Evolutionary conservation across 2,329 filamentous ascomycete species (phyloP), one percentile per base, ranked within the genome.

Genomic region (Akanthomyces lecanii): DNA sequence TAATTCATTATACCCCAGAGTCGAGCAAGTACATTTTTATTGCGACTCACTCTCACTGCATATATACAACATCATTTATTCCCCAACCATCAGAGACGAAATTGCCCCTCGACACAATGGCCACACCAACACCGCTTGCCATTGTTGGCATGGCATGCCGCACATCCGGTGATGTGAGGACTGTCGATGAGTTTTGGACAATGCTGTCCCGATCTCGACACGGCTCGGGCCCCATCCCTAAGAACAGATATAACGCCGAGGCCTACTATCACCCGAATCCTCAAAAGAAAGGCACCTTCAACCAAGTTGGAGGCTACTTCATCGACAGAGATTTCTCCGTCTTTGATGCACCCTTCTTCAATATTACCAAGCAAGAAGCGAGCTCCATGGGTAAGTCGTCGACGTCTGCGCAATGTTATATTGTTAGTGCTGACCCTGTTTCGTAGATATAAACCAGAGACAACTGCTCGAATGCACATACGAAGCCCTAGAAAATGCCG

Each of bases 271-370:
- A 81, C 56, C 76, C 79, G 0, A 78, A 79, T 63, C 73, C 76
- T 0, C 76, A 75, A 45, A 78, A 78, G 65, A 76, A 72, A 28
- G 78, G 78, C 6, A 71, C 72, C 55, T 72, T 74, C 64, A 79
- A 77, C 57, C 68, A 73, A 1, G 67, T 66, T 25, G 71, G 73
- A 4, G 74, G 73, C 1, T 77, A 78, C 67, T 81, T 81, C 57
- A 71, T 84, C 64, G 75, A 78, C 52, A 74, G 75, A 23, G 80
- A 83, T 62, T 71, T 80, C 30, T 72, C 75, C 8, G 72, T 73
- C 3, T 83, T 84, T 62, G 81, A 84, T 57, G 81, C 81, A 0
- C 78, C 79, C 0, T 84, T 84, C 67, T 84, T 84, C 68, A 77
- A 77, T 51, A 71, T 83, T n/a, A 81, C 80, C 0, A 75, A 78